These are phyloP conservation scores for Salisapilia sapeloensis DNA, from an alignment of 352 stramenopile genomes.

Conservation along the genomic window DNA sequence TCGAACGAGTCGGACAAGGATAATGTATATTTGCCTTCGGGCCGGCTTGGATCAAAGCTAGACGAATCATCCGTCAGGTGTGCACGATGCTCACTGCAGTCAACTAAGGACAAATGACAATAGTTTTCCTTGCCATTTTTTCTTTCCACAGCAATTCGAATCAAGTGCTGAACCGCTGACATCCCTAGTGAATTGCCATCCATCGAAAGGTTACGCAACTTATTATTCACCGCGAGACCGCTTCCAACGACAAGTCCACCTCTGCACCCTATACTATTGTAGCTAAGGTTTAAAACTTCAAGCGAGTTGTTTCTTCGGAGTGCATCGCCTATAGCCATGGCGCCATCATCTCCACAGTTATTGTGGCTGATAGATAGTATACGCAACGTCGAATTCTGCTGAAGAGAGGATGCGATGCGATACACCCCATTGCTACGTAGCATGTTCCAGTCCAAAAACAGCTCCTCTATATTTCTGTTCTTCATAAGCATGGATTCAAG, in stretches of 20 bases:
- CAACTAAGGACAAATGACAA: constrained; percentile 29
- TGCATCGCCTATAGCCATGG: constrained; percentile 31
- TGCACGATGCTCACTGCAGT: too few relatives aligned
- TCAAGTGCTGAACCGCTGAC: constrained; percentile 3
- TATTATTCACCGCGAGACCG: constrained; percentile 25
- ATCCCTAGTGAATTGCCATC: constrained; percentile 39
- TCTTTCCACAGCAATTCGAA: constrained; percentile 5
- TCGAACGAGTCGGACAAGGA: constrained; percentile 59
- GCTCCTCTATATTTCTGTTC: constrained; percentile 43
- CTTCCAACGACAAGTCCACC: constrained; percentile 34
- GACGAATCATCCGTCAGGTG: neutral
- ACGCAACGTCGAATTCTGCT: constrained; percentile 43
- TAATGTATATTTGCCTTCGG: constrained; percentile 30
- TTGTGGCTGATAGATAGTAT: constrained; percentile 58
- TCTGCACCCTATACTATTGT: constrained; percentile 43
- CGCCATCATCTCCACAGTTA: constrained; percentile 28
- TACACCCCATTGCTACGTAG: constrained; percentile 17
- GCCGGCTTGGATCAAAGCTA: constrained; percentile 37
- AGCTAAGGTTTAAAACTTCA: constrained; percentile 23
- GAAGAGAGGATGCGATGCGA: constrained; percentile 27
- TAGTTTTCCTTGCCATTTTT: too few relatives aligned
- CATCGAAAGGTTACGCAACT: constrained; percentile 22
- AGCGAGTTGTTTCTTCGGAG: constrained; percentile 29
- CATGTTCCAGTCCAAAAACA: constrained; percentile 81
- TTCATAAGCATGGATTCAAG: constrained; percentile 68